Conservation (phyloP, 2,329 filamentous ascomycete genomes). For the Stenocarpella maydis region DNA sequence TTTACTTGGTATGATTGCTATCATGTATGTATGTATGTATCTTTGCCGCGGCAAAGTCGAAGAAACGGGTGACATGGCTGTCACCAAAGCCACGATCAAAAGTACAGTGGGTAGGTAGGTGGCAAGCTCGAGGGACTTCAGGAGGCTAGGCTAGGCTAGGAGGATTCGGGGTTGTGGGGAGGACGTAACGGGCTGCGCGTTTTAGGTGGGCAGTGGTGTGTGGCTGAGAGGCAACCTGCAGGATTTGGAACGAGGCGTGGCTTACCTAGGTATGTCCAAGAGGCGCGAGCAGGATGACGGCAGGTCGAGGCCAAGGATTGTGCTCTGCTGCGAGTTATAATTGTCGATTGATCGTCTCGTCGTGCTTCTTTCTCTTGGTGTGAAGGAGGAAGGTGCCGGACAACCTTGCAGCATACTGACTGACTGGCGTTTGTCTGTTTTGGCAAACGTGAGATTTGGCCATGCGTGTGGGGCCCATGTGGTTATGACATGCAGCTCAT, state of each 20-base stretch:
- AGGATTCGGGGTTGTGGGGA: background rate
- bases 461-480: background rate
- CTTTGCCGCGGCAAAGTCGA: slow-evolving; percentile 15
- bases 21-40: no score
- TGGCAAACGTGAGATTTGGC: slow-evolving; percentile 6
- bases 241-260: background rate
- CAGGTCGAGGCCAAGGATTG: no score
- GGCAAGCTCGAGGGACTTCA: no score
- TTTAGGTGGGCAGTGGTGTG: slow-evolving; percentile 18
- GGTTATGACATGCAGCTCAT: background rate
- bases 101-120: no score
- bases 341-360: background rate
- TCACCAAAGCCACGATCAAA: slow-evolving; percentile 6
- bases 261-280: background rate
- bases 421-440: background rate
- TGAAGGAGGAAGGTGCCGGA: background rate
- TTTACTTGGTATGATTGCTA: background rate
- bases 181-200: slow-evolving; percentile 22
- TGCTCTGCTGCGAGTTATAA: no score
- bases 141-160: no score
- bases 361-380: no score
- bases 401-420: slow-evolving; percentile 4
- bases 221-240: slow-evolving; percentile 15
- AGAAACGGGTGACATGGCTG: slow-evolving; percentile 1
- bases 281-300: no score